These are phyloP conservation scores for Nymphaea thermarum DNA, from an alignment of 164 flowering plant genomes.

Conservation along the genomic window DNA sequence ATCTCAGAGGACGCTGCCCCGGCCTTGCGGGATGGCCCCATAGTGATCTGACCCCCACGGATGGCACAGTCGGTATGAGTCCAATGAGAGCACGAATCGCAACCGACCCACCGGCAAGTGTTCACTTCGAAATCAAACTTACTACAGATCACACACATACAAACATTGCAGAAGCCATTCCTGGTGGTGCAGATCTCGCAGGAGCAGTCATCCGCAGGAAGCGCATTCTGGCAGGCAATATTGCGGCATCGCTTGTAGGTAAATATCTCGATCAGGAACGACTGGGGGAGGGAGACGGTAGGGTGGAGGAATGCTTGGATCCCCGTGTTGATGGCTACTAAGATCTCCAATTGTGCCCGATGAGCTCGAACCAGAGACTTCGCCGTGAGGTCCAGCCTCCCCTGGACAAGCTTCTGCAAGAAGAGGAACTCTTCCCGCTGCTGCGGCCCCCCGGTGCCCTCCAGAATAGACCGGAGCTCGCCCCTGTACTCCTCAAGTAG, in stretches of 20 bases:
- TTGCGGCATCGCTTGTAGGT: conserved; percentile 85
- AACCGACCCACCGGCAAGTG: conserved; percentile 97
- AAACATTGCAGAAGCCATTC: conserved; percentile 91
- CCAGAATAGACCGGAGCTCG: conserved; percentile 65
- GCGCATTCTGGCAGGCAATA: conserved; percentile 76
- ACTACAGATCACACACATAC: conserved; percentile 95
- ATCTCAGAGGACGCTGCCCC: conserved; percentile 52
- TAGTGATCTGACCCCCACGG: conserved; percentile 67
- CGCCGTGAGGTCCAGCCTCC: conserved; percentile 65
- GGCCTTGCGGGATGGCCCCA: conserved; percentile 61
- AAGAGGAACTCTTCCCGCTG: conserved; percentile 67
- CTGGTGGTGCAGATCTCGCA: conserved; percentile 73
- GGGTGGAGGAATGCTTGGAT: conserved; percentile 94
- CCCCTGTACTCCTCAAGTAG: conserved; percentile 60
- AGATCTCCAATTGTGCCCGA: conserved; percentile 79
- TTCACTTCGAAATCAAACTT: conserved; percentile 97
- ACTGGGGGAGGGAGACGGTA: conserved; percentile 71
- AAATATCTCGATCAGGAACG: conserved; percentile 81
- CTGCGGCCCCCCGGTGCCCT: conserved; percentile 76
- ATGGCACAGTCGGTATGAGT: conserved; percentile 98
- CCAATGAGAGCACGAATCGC: conserved; percentile 96
- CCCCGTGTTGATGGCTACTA: conserved; percentile 86
- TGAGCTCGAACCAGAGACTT: conserved; percentile 62
- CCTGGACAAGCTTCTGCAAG: conserved; percentile 73
- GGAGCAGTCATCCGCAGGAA: conserved; percentile 90